Base-by-base conservation (phyloP, 192 early-diverging fungal genomes). In the Gaertneriomyces semiglobifer region DNA sequence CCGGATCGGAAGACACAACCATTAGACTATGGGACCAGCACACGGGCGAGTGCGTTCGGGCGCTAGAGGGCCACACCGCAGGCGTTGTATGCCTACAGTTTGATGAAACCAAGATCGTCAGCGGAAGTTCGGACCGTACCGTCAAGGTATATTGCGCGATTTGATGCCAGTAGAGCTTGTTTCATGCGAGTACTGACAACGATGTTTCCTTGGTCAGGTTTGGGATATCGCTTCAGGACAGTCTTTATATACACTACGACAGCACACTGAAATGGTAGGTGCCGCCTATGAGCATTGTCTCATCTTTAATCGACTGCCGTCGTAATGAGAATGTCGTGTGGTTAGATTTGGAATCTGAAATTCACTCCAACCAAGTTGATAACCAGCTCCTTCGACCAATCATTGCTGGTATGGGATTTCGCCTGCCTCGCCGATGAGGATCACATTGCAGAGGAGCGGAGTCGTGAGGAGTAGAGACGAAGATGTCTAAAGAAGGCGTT, bases 381-480 rank as follows among this genome's bases (percentile, higher is more conserved):
- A n/a, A 75, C 75, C 18, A 73, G 73, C 42, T 79, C 81, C 11
- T 79, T 82, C 63, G 81, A 82, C 60, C 76, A 65, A 41, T 55
- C 71, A 39, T 41, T 82, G 44, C 71, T 79, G 40, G 71, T 80
- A 38, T 75, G 76, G 69, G 78, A 82, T 63, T 82, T 82, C 64
- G 65, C 69, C 18, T 16, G 41, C 25, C 19, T 19, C 20, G 68
- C 58, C 9, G 53, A 66, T 18, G 63, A 54, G 40, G 53, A 40
- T 61, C 40, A 61, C 10, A 25, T n/a, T 14, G 59, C 10, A 45
- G 59, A 57, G 4, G 12, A 57, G 6, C 25, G 25, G 25, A 33
- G 25, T 33, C 25, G 25, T 33, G 25, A 33, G 25, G 25, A 33
- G 25, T 33, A 33, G 25, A 33, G 25, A 33, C 25, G 0, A 33